Evolutionary conservation across 495 filamentous ascomycete species (phyloP), one percentile per base, ranked within the genome.

Genomic region (Aspergillus avenaceus): DNA sequence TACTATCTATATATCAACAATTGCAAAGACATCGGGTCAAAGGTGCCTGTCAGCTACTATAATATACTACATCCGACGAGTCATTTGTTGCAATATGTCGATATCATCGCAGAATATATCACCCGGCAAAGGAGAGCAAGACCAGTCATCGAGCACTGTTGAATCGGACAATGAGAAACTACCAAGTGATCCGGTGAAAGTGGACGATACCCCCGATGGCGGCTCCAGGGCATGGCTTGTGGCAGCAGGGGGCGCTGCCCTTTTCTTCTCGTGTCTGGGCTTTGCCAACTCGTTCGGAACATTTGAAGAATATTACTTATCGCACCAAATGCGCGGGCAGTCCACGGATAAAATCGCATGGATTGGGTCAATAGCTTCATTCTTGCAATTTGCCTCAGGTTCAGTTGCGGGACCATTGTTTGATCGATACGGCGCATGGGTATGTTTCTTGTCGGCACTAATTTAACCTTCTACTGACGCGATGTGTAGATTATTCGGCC

Each of bases 311-410:
- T 66, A 66, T 32, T 70, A 41, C 23, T 56, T 22, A 54, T 63
- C 24, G 19, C 44, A 11, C 26, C 47, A 25, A 41, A 53, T 11
- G 56, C 41, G 2, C 36, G 36, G 23, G 12, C 19, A 38, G n/a
- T 52, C 46, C 0, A 27, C 46, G n/a, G 28, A 31, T 31, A 31
- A 3, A 26, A 50, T 57, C 21, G 29, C 50, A 23, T 84, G 80
- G 81, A 80, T 84, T 45, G 78, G 80, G 5, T 81, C 79, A 0
- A 45, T 82, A 13, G 36, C 63, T 7, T 48, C 63, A 3, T 82
- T 80, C 52, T 48, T 77, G 25, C 62, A 72, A 24, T 81, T 83
- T 52, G 55, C 63, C 18, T 48, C 58, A 14, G 78, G 75, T 18
- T 53, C 62, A 8, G 45, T 79, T 22, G 63, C 65, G 1, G 78